These are phyloP conservation scores for Dendrothele bispora DNA, from an alignment of 768 basidiomycete species.

Conservation along the genomic window DNA sequence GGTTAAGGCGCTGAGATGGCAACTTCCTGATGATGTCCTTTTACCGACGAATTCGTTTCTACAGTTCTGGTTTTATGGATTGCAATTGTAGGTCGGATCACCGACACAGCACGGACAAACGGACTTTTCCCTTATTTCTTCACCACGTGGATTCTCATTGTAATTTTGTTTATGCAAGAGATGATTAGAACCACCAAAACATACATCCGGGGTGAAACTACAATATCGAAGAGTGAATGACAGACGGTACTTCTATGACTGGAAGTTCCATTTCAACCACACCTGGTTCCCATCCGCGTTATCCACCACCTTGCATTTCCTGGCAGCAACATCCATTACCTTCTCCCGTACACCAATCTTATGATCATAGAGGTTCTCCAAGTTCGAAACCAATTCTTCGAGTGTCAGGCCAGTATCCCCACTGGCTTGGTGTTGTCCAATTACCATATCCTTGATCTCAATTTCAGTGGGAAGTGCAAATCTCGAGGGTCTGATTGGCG, in stretches of 20 bases:
- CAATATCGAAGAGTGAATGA: constrained; percentile 8
- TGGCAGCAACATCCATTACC: constrained; percentile 70
- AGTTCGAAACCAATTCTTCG: constrained; percentile 62
- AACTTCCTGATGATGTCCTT: too few relatives aligned
- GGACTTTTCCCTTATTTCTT: too few relatives aligned
- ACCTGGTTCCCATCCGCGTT: constrained; percentile 59
- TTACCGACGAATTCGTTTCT: too few relatives aligned
- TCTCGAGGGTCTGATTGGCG: too few relatives aligned
- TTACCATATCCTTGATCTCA: constrained; percentile 67
- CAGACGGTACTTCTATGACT: constrained; percentile 16
- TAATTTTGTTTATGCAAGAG: too few relatives aligned
- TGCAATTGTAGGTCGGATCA: too few relatives aligned
- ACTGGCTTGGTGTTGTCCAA: constrained; percentile 60
- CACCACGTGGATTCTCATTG: too few relatives aligned
- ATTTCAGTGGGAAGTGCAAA: constrained; percentile 76
- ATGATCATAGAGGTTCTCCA: constrained; percentile 44
- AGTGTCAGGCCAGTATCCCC: constrained; percentile 60
- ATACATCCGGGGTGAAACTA: constrained; percentile 1
- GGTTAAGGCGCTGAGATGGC: too few relatives aligned
- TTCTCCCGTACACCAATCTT: constrained; percentile 74
- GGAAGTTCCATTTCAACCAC: constrained; percentile 59
- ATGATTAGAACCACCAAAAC: too few relatives aligned
- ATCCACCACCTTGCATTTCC: constrained; percentile 62
- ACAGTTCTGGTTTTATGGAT: too few relatives aligned
- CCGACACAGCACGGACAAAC: too few relatives aligned